These are phyloP conservation scores for Coemansia sp. DNA, from an alignment of 192 early-diverging fungal genomes.

Conservation along the genomic window DNA sequence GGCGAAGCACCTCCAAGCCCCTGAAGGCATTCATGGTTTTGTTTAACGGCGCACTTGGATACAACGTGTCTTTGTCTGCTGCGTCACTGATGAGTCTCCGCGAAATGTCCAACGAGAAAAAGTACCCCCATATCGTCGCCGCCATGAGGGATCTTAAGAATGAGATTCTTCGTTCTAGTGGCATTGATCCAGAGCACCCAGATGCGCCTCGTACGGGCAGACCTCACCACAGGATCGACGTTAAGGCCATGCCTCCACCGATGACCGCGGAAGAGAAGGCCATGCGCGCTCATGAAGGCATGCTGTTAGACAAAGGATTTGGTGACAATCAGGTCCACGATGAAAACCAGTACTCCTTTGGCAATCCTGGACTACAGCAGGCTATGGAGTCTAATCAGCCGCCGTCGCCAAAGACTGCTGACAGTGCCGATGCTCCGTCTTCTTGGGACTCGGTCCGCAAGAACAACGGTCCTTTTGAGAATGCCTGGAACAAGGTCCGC, in stretches of 20 bases:
- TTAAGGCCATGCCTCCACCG: conserved; percentile 29
- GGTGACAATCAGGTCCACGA: not conserved
- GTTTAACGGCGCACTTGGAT: conserved; percentile 19
- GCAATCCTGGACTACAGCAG: conserved; percentile 5
- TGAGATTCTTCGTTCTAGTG: conserved; percentile 34
- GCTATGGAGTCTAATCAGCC: not conserved
- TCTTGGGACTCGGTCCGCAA: conserved; percentile 40
- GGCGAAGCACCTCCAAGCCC: conserved; percentile 14
- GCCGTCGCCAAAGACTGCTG: not conserved
- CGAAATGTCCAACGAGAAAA: conserved; percentile 26
- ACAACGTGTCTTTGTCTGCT: not conserved
- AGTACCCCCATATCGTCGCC: conserved; percentile 44
- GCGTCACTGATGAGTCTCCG: conserved; percentile 14
- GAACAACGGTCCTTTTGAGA: not conserved
- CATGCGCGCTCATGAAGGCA: not conserved
- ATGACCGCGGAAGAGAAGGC: conserved; percentile 8
- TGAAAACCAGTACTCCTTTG: conserved; percentile 4
- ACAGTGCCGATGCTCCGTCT: conserved; percentile 8
- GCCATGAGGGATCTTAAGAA: conserved; percentile 30
- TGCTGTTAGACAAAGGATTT: not conserved
- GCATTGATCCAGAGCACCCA: conserved; percentile 35
- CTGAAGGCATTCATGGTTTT: conserved; percentile 21
- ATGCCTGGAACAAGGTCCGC: conserved; percentile 41
- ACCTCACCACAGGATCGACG: conserved; percentile 12
- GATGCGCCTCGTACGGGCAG: conserved; percentile 10